These are phyloP conservation scores for Neonothopanus nambi DNA, from an alignment of 1,284 basidiomycete species.

Conservation along the genomic window DNA sequence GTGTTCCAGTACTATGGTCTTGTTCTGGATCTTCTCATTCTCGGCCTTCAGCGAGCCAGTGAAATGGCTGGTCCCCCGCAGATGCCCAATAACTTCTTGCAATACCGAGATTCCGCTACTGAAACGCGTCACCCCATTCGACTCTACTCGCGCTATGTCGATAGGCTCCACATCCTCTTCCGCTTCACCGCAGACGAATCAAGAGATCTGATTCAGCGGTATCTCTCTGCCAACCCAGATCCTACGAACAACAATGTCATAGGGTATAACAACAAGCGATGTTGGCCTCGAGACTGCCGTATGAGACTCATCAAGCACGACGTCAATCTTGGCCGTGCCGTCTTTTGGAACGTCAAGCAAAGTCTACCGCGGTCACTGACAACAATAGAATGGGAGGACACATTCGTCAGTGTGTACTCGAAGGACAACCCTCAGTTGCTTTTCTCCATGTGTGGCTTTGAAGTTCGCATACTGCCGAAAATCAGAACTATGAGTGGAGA, in stretches of 20 bases:
- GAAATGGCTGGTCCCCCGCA: slow-evolving; percentile 97
- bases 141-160: slow-evolving; percentile 93
- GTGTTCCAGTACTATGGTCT: slow-evolving; percentile 97
- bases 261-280: slow-evolving; percentile 98
- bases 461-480: slow-evolving; percentile 96
- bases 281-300: slow-evolving; percentile 96
- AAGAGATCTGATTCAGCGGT: slow-evolving; percentile 96
- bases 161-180: slow-evolving; percentile 93
- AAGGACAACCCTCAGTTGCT: slow-evolving; percentile 97
- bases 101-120: slow-evolving; percentile 90
- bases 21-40: slow-evolving; percentile 88
- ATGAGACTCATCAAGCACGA: slow-evolving; percentile 99
- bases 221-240: slow-evolving; percentile 95
- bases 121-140: slow-evolving; percentile 95
- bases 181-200: slow-evolving; percentile 98
- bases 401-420: slow-evolving; percentile 94
- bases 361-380: slow-evolving; percentile 94
- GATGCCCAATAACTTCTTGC: slow-evolving; percentile 95
- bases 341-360: slow-evolving; percentile 99
- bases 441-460: slow-evolving; percentile 98
- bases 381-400: slow-evolving; percentile 99
- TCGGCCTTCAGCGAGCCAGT: slow-evolving; percentile 91
- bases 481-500: slow-evolving; percentile 93
- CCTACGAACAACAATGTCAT: slow-evolving; percentile 99
- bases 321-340: slow-evolving; percentile 96